Conservation (phyloP, 192 early-diverging fungal genomes). For the Coemansia sp. region DNA sequence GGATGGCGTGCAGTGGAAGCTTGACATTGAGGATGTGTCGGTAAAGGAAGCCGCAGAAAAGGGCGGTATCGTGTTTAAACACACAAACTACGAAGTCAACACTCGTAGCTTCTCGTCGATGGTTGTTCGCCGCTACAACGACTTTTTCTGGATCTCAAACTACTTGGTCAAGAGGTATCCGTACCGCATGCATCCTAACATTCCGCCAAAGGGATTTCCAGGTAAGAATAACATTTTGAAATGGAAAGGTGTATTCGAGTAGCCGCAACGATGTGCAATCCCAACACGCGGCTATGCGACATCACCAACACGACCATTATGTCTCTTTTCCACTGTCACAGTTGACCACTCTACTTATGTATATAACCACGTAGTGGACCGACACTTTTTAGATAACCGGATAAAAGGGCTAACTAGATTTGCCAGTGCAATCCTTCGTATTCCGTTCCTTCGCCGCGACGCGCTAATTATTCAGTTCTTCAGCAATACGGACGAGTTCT, state of each 20-base stretch:
- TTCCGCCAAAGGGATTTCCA: slow-evolving; percentile 87
- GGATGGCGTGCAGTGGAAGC: slow-evolving; percentile 48
- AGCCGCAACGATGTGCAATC: too few species aligned
- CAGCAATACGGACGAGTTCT: slow-evolving; percentile 53
- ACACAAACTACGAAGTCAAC: slow-evolving; percentile 79
- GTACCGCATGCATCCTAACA: slow-evolving; percentile 71
- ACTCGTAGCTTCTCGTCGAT: slow-evolving; percentile 60
- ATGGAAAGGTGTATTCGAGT: too few species aligned
- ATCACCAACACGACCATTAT: too few species aligned
- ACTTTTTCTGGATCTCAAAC: slow-evolving; percentile 88
- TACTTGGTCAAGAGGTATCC: slow-evolving; percentile 76
- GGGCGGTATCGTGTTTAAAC: slow-evolving; percentile 71
- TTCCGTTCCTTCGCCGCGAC: slow-evolving; percentile 49
- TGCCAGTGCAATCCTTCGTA: slow-evolving; percentile 48
- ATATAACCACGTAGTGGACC: slow-evolving; percentile 47
- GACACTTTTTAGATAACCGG: slow-evolving; percentile 56
- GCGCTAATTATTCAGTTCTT: slow-evolving; percentile 51
- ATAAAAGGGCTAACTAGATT: slow-evolving; percentile 54
- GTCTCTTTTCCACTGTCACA: too few species aligned
- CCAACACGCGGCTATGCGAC: too few species aligned
- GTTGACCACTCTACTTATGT: slow-evolving; percentile 19
- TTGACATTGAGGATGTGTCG: slow-evolving; percentile 53
- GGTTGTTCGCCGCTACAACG: slow-evolving; percentile 84
- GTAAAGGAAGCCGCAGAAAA: slow-evolving; percentile 55
- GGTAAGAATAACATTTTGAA: slow-evolving; percentile 49